A percentile compares a stretch with the other conserved stretches of the same genome.
Evolutionary conservation across 2,329 filamentous ascomycete species (phyloP).

Genomic region (Colletotrichum endophyticum): DNA sequence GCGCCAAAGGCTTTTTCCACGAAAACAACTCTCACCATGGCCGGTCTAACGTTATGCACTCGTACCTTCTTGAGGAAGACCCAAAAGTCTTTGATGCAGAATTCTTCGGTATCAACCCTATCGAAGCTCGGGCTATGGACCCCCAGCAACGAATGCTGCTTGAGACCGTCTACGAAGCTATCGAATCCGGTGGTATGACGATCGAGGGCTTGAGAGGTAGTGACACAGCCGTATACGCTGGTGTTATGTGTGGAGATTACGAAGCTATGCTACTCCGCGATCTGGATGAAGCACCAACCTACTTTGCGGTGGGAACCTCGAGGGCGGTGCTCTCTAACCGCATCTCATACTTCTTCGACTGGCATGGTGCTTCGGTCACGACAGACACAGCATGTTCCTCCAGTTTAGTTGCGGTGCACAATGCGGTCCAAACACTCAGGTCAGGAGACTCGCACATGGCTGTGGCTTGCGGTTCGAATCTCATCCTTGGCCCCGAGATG

Average conservation of each 20-base stretch:
- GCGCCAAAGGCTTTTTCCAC: neutral
- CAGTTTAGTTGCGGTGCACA: slow-evolving; percentile 44
- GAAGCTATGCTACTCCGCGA: neutral
- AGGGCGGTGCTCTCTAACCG: slow-evolving; percentile 40
- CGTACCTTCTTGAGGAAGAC: slow-evolving; percentile 26
- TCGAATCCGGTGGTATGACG: slow-evolving; percentile 23
- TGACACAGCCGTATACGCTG: neutral
- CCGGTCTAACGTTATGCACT: slow-evolving; percentile 23
- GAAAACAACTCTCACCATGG: slow-evolving; percentile 23
- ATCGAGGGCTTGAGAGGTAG: neutral
- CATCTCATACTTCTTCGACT: slow-evolving; percentile 44
- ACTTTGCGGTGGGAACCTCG: slow-evolving; percentile 27
- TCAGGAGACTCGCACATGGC: slow-evolving; percentile 31
- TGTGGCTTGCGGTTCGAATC: slow-evolving; percentile 32
- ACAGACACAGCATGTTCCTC: slow-evolving; percentile 51
- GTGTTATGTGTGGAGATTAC: neutral
- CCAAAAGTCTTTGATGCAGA: slow-evolving; percentile 24
- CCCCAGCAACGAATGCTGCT: slow-evolving; percentile 36
- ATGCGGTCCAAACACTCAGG: slow-evolving; percentile 39
- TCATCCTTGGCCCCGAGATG: slow-evolving; percentile 13
- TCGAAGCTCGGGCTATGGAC: slow-evolving; percentile 34
- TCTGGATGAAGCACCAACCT: neutral
- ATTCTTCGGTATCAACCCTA: slow-evolving; percentile 32
- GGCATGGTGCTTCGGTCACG: slow-evolving; percentile 42
- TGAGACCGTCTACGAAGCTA: slow-evolving; percentile 38